Base-by-base conservation (phyloP, 1,139 yeast species). In the Pichia sp. region DNA sequence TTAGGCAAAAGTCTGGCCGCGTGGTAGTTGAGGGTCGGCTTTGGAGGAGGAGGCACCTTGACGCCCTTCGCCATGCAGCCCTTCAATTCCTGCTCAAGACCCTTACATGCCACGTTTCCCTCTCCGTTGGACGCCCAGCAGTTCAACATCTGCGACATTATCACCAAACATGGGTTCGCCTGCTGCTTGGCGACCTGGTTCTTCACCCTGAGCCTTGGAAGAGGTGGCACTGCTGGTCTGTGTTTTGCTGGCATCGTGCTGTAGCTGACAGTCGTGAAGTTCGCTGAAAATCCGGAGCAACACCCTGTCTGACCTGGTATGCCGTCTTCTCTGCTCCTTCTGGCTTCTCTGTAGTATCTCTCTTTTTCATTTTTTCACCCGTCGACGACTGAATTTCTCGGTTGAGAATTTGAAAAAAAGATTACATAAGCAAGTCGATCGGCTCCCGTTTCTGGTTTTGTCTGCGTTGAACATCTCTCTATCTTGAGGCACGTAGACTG, bases 71-170 rank as follows among this genome's bases (percentile, higher is more conserved):
- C 75, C 81, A 80, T 77, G 65, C 88, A 84, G 19, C 68, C 67
- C 62, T 81, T 81, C 61, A 84, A 72, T 45, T 81, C 82, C 31
- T 64, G 72, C 65, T 86, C 96, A 55, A 87, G 73, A 8, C 75
- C 76, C 30, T 77, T 74, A 72, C 98, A 92, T 49, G 74, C 78
- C 11, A 77, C 73, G 26, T 86, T 77, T 56, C 93, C 93, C 70
- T 90, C 96, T 51, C 95, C 93, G 72, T 90, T 88, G 36, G 96
- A 88, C 5, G 97, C 95, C 98, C 98, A 92, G 72, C 98, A 92
- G 75, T 87, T 89, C 64, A 92, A 76, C 70, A 92, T 77, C 49
- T 89, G 85, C 6, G 95, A 84, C 92, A 92, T 87, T 61, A 87
- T 75, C 54, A 88, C 90, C 59, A 84, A 72, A 69, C 97, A 90